Conservation (phyloP, 2,329 filamentous ascomycete species). For the Botryotinia globosa region DNA sequence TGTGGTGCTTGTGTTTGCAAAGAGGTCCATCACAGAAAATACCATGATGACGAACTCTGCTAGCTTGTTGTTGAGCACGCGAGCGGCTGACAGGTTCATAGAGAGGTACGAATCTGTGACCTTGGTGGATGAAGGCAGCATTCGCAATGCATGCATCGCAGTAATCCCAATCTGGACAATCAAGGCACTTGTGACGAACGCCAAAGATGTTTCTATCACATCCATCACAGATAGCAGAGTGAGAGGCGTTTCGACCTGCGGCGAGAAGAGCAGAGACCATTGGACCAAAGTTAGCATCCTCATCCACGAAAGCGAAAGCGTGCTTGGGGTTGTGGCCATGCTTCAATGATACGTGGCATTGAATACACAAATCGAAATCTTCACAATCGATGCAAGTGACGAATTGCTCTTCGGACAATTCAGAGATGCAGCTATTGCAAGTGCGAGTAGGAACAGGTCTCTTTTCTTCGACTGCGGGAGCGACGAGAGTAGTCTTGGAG, state of each 20-base stretch:
- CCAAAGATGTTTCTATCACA: slow-evolving; percentile 86
- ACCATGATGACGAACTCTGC: slow-evolving; percentile 65
- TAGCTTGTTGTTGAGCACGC: slow-evolving; percentile 42
- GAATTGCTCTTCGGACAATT: slow-evolving; percentile 71
- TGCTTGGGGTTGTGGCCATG: slow-evolving; percentile 94
- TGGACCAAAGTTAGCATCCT: slow-evolving; percentile 58
- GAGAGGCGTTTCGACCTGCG: slow-evolving; percentile 75
- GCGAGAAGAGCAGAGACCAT: slow-evolving; percentile 66
- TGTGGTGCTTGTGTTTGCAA: slow-evolving; percentile 55
- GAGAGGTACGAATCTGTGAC: slow-evolving; percentile 84
- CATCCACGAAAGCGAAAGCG: slow-evolving; percentile 66
- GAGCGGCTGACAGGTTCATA: slow-evolving; percentile 64
- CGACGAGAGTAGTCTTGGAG: slow-evolving; percentile 33
- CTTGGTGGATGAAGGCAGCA: slow-evolving; percentile 68
- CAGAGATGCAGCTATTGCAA: slow-evolving; percentile 61
- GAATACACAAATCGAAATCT: slow-evolving; percentile 88
- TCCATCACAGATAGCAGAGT: slow-evolving; percentile 90
- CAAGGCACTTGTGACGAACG: slow-evolving; percentile 92
- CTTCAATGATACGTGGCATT: slow-evolving; percentile 70
- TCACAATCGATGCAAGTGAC: slow-evolving; percentile 82
- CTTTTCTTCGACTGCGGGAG: slow-evolving; percentile 27
- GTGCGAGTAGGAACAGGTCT: slow-evolving; percentile 42
- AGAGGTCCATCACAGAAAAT: slow-evolving; percentile 95
- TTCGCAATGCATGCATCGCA: slow-evolving; percentile 72
- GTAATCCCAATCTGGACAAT: slow-evolving; percentile 97